Evolutionary conservation across 2,329 filamentous ascomycete species (phyloP), one percentile per base, ranked within the genome.

Genomic region (Botrytis deweyae): DNA sequence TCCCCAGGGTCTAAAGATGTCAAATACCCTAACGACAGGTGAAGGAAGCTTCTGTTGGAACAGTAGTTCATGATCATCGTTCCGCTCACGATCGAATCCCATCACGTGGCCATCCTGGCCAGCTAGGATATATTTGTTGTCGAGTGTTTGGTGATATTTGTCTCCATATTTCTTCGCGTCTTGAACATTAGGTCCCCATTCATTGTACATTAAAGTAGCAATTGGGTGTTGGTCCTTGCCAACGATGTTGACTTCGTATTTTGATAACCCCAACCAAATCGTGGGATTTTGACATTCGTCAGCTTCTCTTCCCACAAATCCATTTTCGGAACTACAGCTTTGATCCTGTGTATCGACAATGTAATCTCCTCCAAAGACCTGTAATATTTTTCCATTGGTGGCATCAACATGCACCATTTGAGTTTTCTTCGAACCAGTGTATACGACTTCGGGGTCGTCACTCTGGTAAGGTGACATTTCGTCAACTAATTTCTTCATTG

Each of bases 151-250:
- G 22, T 88, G 88, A 80, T 98, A 96, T 80, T 98, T 94, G 62
- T 72, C 70, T 67, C 70, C 70, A 9, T 67, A 72, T 68, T 89
- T 89, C 79, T 94, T 91, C 10, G 99, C 89, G 81, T 99, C 96
- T 76, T 89, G 89, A 74, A 92, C 97, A 82, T 99, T 99, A 22
- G 95, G 93, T 0, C 90, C 91, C 96, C 96, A 99, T 82, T 99
- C 96, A 18, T 94, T 92, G 81, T 97, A 99, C 77, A 90, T 95
- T 78, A 99, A 89, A 0, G 93, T 97, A 79, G 94, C 97, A 76
- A 99, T 92, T 12, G 90, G 89, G 74, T 91, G 89, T 1, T 92
- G 91, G 5, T 89, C 91, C 77, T 92, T 88, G 75, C 93, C 91
- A 77, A 94, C 92, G 63, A 99, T 97, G 73, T 88, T 90, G 75